Evolutionary conservation across 768 basidiomycete species (phyloP), one percentile per base, ranked within the genome.

Genomic region (Hygrophorus pudorinus): DNA sequence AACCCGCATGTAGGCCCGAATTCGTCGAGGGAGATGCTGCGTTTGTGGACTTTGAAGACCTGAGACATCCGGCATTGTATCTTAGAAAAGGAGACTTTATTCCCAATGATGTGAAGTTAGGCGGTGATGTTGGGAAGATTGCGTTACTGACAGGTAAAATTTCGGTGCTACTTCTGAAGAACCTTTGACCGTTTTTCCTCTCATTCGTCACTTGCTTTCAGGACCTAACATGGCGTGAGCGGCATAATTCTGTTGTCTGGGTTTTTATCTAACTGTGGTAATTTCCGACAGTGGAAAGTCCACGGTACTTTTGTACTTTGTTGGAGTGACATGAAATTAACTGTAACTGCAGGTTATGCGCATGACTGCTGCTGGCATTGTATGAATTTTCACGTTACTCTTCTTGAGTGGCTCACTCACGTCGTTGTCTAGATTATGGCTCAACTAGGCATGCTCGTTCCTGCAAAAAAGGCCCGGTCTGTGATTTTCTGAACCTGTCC

Each of bases 361-460:
- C 36, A 97, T 96, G 93, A 94, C 94, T 11, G 92, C 93, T 14
- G 78, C 85, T 1, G 94, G 89, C 14, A 80, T 98, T 47, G 84
- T 87, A 60, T 44, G 81, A 55, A 42, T 47, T 44, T 17, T 53
- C 12, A 16, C n/a, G 17, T 17, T 18, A 17, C 12, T 11, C 21
- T 7, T 21, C 13, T 33, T 5, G 1, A 34, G 32, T 39, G 8
- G 17, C 21, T 6, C 28, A 41, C 42, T 20, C 45, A 10, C 18
- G 2, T 33, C 28, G 34, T 17, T 5, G 8, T 17, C 14, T 42
- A 84, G 78, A 86, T 89, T 48, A 86, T 96, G 85, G 90, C 92
- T 3, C 92, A 93, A 58, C 70, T 98, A 12, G 96, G 96, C 16
- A 97, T 96, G 87, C 75, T 83, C 36, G 90, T 98, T 2, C 94